A percentile compares a stretch with the other conserved stretches of the same genome.
Conservation (phyloP, 192 early-diverging fungal genomes). For the Phlyctochytrium arcticum region DNA sequence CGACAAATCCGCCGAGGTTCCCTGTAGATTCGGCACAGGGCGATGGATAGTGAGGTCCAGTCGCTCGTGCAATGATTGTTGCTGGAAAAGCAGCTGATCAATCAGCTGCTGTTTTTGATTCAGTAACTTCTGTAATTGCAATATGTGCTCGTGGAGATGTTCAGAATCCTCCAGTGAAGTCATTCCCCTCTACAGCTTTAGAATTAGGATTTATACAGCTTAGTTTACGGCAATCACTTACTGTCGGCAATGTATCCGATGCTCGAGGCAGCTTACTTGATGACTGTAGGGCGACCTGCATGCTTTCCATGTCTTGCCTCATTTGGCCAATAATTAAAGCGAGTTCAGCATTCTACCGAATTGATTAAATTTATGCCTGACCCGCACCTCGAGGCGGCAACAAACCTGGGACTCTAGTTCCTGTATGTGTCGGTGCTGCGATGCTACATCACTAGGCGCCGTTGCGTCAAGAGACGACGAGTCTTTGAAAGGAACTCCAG, state of each 20-base stretch:
- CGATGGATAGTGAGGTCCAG: not conserved
- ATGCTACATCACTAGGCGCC: no score
- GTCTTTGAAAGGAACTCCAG: no score
- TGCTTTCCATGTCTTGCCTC: slow-evolving; percentile 36
- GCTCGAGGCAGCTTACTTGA: no score
- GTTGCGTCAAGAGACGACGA: no score
- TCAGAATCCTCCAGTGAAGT: not conserved
- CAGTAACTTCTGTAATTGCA: slow-evolving; percentile 7
- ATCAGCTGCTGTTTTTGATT: slow-evolving; percentile 23
- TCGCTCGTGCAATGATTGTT: slow-evolving; percentile 8
- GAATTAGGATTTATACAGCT: no score
- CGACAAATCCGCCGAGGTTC: not conserved
- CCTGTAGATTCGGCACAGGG: not conserved
- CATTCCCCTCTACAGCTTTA: not conserved
- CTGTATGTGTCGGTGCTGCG: not conserved
- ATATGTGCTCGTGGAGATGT: slow-evolving; percentile 7
- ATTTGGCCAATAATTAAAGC: slow-evolving; percentile 30
- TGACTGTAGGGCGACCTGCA: slow-evolving; percentile 29
- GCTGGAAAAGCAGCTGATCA: slow-evolving; percentile 15
- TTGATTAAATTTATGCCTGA: not conserved
- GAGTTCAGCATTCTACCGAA: slow-evolving; percentile 26
- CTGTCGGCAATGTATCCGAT: no score
- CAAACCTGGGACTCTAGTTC: not conserved
- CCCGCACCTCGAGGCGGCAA: not conserved
- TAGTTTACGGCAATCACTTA: no score